Conservation (phyloP, 2,329 filamentous ascomycete species). For the Zymoseptoria pseudotritici region DNA sequence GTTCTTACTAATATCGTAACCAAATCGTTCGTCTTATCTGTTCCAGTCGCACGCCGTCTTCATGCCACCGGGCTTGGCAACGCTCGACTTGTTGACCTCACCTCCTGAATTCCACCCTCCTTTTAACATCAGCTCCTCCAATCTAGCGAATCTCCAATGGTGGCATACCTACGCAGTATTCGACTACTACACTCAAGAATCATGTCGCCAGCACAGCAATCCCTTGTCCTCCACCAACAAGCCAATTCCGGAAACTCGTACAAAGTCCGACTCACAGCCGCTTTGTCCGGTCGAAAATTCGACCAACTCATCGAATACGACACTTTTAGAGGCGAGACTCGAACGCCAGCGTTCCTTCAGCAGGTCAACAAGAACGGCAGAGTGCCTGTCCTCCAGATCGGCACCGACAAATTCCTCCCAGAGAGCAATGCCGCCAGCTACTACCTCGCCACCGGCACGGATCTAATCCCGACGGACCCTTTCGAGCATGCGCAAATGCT, state of each 20-base stretch:
- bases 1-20: too few species aligned
- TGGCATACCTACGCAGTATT: too few species aligned
- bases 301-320: conserved; percentile 7
- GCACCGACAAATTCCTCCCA: conserved; percentile 5
- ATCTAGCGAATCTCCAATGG: too few species aligned
- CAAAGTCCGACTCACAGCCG: conserved; percentile 11
- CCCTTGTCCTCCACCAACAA: conserved; percentile 8
- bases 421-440: conserved; percentile 13
- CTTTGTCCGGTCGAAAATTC: conserved; percentile 4
- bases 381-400: conserved; percentile 12
- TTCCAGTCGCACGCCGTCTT: too few species aligned
- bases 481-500: conserved; percentile 11
- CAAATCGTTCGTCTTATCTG: too few species aligned
- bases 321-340: conserved; percentile 6
- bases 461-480: conserved; percentile 7
- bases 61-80: too few species aligned
- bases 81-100: too few species aligned
- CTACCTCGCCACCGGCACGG: conserved; percentile 9
- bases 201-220: too few species aligned
- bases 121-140: too few species aligned
- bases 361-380: conserved; percentile 11
- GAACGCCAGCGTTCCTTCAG: conserved; percentile 7
- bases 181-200: too few species aligned
- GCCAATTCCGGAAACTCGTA: conserved; percentile 12
- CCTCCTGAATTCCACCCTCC: too few species aligned